These are phyloP conservation scores for Suaeda aralocaspica DNA, from an alignment of 148 eudicot genomes.

Conservation along the genomic window DNA sequence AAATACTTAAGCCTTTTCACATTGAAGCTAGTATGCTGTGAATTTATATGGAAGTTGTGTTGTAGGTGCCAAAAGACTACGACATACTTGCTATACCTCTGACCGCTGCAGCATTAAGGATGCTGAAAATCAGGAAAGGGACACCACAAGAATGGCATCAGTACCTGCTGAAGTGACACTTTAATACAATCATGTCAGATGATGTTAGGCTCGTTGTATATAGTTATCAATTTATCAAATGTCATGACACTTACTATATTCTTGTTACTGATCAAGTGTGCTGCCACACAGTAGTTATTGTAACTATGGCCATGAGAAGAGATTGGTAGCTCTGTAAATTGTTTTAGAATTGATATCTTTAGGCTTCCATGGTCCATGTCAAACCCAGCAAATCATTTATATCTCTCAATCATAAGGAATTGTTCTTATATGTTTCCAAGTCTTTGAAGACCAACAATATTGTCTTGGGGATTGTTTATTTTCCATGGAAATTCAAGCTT, in stretches of 20 bases:
- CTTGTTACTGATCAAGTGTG: no score
- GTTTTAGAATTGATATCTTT: conserved; percentile 1
- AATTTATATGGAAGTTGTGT: neutral
- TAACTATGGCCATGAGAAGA: conserved; percentile 1
- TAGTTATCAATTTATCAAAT: no score
- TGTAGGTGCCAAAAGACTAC: conserved; percentile 82
- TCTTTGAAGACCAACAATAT: no score
- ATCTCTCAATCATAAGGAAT: no score
- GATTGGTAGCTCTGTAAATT: conserved; percentile 8
- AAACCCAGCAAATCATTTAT: neutral
- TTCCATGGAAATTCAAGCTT: no score
- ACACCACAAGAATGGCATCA: conserved; percentile 86
- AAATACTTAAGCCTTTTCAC: no score
- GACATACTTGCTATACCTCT: conserved; percentile 85
- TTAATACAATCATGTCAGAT: conserved; percentile 15
- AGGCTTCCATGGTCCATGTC: neutral
- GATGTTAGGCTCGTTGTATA: conserved; percentile 13
- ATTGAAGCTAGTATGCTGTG: no score
- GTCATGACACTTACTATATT: no score
- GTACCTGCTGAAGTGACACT: conserved; percentile 46
- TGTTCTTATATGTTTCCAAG: no score
- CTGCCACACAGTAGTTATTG: no score
- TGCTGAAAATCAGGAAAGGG: conserved; percentile 64
- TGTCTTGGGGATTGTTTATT: no score
- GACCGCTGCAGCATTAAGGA: conserved; percentile 58